Percentiles rank a stretch among this genome's conserved stretches.
Evolutionary conservation across 2,329 filamentous ascomycete species (phyloP).

Genomic region (Dothiorella sarmentorum): DNA sequence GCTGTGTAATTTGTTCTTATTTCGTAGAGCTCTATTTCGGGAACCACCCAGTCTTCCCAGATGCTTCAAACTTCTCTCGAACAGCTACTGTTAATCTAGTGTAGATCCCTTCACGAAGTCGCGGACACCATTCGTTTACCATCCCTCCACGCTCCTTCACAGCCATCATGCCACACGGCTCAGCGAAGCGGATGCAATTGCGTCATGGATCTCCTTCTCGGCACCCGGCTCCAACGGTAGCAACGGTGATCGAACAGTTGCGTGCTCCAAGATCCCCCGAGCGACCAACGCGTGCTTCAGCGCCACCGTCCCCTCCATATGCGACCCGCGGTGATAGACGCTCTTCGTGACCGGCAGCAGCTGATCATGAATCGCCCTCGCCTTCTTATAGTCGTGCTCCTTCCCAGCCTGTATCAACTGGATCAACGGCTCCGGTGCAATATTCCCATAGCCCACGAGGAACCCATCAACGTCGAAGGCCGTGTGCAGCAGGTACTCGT

Average conservation of each 20-base stretch:
- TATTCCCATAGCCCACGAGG: constrained; percentile 54
- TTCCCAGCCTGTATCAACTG: constrained; percentile 52
- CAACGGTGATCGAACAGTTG: constrained; percentile 50
- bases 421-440: constrained; percentile 50
- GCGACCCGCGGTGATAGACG: constrained; percentile 54
- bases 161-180: constrained; percentile 29
- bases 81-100: too few relatives aligned
- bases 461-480: constrained; percentile 53
- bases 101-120: too few relatives aligned
- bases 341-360: constrained; percentile 51
- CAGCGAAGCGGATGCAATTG: constrained; percentile 34
- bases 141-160: not conserved
- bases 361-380: constrained; percentile 50
- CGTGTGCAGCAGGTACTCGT: constrained; percentile 53
- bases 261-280: constrained; percentile 48
- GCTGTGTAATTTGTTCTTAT: too few relatives aligned
- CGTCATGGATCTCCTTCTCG: constrained; percentile 43
- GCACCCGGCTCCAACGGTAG: constrained; percentile 44
- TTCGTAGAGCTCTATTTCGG: too few relatives aligned
- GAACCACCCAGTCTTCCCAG: too few relatives aligned
- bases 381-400: constrained; percentile 47
- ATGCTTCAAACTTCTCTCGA: too few relatives aligned
- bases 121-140: too few relatives aligned
- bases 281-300: constrained; percentile 53
- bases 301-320: constrained; percentile 53